phyloP scores from a whole-genome alignment of 306 rosid genomes.

The Pterocarpus santalinus region DNA sequence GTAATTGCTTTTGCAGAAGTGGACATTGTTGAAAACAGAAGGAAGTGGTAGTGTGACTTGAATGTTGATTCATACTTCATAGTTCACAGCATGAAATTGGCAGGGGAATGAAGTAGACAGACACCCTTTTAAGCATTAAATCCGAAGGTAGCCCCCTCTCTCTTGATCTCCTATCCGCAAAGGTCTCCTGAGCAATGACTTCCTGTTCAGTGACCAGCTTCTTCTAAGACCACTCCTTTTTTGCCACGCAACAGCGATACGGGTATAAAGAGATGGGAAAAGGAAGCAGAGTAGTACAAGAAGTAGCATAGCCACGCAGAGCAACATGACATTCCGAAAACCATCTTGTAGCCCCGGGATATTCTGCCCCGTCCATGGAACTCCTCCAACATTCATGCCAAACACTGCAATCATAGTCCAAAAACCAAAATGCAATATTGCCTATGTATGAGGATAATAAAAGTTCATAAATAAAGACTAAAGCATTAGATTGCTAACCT shows the following conservation, averaged over 20 bases:
- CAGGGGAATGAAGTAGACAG: background rate
- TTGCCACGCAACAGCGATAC: slow-evolving; percentile 65
- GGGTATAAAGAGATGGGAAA: slow-evolving; percentile 74
- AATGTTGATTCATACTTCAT: slow-evolving; percentile 20
- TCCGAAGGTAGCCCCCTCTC: slow-evolving; percentile 83
- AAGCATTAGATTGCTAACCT: slow-evolving; percentile 58
- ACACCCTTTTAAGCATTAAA: slow-evolving; percentile 51
- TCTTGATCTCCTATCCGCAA: slow-evolving; percentile 53
- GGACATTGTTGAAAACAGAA: slow-evolving; percentile 34
- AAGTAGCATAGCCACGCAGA: slow-evolving; percentile 68
- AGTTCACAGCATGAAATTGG: background rate
- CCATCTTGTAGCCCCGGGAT: slow-evolving; percentile 67
- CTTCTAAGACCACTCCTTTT: slow-evolving; percentile 52
- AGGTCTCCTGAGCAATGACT: slow-evolving; percentile 73
- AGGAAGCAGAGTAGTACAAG: slow-evolving; percentile 81
- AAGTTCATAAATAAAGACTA: background rate
- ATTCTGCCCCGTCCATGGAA: slow-evolving; percentile 92
- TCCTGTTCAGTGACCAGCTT: slow-evolving; percentile 86
- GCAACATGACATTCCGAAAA: slow-evolving; percentile 84
- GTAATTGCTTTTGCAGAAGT: slow-evolving; percentile 6
- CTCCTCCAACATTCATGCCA: slow-evolving; percentile 98
- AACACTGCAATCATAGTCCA: slow-evolving; percentile 65
- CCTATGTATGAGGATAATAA: slow-evolving; percentile 11
- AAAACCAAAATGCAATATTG: slow-evolving; percentile 26
- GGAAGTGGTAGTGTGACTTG: background rate